phyloP scores from a whole-genome alignment of 257 asterid genomes.

The Gentiana macrophylla region DNA sequence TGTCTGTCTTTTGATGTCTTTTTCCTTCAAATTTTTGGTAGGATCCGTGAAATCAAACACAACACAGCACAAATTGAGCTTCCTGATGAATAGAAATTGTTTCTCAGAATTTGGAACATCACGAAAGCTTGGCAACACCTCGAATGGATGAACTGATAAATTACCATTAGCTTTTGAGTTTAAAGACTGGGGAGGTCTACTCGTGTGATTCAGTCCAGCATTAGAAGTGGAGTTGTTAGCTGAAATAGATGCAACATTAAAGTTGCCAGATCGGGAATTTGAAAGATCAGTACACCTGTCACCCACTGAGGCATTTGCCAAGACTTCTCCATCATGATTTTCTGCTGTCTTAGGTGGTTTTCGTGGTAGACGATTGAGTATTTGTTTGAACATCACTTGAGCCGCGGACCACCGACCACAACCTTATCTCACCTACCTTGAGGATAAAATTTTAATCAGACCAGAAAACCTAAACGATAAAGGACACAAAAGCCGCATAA shows the following conservation, averaged over 20 bases:
- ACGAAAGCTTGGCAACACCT: conserved; percentile 67
- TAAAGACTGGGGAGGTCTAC: conserved; percentile 19
- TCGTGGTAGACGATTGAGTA: conserved; percentile 68
- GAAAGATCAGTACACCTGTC: conserved; percentile 31
- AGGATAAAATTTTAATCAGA: conserved; percentile 8
- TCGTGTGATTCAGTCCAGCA: conserved; percentile 20
- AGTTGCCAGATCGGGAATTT: conserved; percentile 24
- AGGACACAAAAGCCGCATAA: conserved; percentile 6
- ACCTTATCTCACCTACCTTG: conserved; percentile 15
- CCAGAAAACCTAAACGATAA: conserved; percentile 6
- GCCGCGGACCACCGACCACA: conserved; percentile 22
- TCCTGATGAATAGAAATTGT: conserved; percentile 57
- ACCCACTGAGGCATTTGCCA: conserved; percentile 35
- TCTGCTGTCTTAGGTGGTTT: conserved; percentile 57
- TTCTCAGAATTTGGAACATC: conserved; percentile 77
- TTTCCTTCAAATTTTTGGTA: conserved; percentile 64
- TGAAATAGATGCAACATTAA: conserved; percentile 22
- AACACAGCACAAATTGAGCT: conserved; percentile 59
- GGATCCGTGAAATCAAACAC: conserved; percentile 80
- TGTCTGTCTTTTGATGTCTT: conserved; percentile 77
- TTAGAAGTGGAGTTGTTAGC: conserved; percentile 25
- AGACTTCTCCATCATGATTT: conserved; percentile 57
- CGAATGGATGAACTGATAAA: conserved; percentile 36
- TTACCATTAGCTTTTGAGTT: conserved; percentile 40
- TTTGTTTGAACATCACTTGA: conserved; percentile 59